Percentiles rank a stretch among this genome's conserved stretches.
phyloP scores from a whole-genome alignment of 495 filamentous ascomycete species.

The Penicillium goetzii region DNA sequence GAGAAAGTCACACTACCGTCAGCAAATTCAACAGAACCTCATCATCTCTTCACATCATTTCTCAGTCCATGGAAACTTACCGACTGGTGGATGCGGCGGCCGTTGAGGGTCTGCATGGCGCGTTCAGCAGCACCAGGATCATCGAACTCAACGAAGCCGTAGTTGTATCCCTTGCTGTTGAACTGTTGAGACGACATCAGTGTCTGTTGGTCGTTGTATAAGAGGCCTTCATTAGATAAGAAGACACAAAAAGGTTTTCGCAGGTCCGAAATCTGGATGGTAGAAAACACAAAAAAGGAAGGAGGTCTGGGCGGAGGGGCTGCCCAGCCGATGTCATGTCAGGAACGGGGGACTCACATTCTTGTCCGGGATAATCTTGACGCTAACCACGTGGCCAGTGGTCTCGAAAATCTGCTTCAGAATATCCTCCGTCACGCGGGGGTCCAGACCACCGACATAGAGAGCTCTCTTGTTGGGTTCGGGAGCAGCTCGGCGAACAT shows the following conservation, averaged over 20 bases:
- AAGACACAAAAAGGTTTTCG: background rate
- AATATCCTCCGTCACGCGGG: constrained; percentile 94
- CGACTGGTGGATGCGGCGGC: constrained; percentile 90
- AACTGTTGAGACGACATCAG: constrained; percentile 45
- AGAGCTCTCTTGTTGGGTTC: constrained; percentile 98
- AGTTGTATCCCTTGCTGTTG: constrained; percentile 96
- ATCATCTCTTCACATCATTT: background rate
- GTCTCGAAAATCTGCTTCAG: constrained; percentile 99
- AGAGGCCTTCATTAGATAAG: constrained; percentile 5
- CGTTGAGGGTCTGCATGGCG: constrained; percentile 96
- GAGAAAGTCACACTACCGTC: constrained; percentile 19
- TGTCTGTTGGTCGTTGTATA: background rate
- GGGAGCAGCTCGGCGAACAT: constrained; percentile 87
- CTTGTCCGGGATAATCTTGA: constrained; percentile 99
- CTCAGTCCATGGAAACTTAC: constrained; percentile 46
- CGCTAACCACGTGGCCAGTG: constrained; percentile 94
- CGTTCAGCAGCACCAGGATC: constrained; percentile 95
- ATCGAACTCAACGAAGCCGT: constrained; percentile 99
- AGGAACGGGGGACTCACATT: constrained; percentile 65
- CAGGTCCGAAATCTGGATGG: background rate
- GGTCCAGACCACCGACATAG: constrained; percentile 95
- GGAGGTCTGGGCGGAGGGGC: background rate
- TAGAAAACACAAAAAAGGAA: constrained; percentile 4
- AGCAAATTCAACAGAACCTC: background rate
- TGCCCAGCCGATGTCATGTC: background rate